These are phyloP conservation scores for Penicillium samsonianum DNA, from an alignment of 495 filamentous ascomycete genomes.

Conservation along the genomic window DNA sequence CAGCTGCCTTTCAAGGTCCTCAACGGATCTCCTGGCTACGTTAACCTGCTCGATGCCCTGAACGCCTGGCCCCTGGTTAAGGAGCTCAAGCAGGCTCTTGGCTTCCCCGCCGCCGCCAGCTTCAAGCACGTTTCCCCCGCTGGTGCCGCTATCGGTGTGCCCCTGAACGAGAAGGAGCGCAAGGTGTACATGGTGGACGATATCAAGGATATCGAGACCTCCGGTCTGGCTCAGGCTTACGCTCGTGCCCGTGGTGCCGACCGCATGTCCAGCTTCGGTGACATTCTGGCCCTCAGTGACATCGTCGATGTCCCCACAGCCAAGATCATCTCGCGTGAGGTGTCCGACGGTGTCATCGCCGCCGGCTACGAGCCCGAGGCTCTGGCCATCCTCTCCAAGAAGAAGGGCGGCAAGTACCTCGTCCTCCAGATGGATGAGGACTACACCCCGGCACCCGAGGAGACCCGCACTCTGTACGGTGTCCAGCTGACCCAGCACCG, in stretches of 20 bases:
- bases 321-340: slow-evolving; percentile 95
- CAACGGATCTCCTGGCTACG: slow-evolving; percentile 89
- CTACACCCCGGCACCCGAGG: slow-evolving; percentile 73
- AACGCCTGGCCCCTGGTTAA: slow-evolving; percentile 97
- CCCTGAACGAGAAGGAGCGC: slow-evolving; percentile 80
- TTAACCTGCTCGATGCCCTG: slow-evolving; percentile 94
- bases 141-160: slow-evolving; percentile 89
- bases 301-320: slow-evolving; percentile 87
- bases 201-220: slow-evolving; percentile 82
- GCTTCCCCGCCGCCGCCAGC: slow-evolving; percentile 88
- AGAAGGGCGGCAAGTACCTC: slow-evolving; percentile 97
- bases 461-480: slow-evolving; percentile 85
- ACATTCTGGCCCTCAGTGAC: slow-evolving; percentile 91
- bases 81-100: slow-evolving; percentile 86
- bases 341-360: slow-evolving; percentile 95
- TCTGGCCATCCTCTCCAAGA: slow-evolving; percentile 90
- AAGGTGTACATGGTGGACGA: slow-evolving; percentile 99
- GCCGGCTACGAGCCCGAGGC: slow-evolving; percentile 82
- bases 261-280: slow-evolving; percentile 96
- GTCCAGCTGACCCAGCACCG: slow-evolving; percentile 83
- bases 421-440: slow-evolving; percentile 90
- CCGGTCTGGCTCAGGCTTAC: slow-evolving; percentile 87
- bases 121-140: slow-evolving; percentile 99
- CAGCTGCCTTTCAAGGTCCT: slow-evolving; percentile 94
- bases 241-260: slow-evolving; percentile 93